Base-by-base conservation (phyloP, 192 early-diverging fungal species). In the Helicostylum pulchrum region DNA sequence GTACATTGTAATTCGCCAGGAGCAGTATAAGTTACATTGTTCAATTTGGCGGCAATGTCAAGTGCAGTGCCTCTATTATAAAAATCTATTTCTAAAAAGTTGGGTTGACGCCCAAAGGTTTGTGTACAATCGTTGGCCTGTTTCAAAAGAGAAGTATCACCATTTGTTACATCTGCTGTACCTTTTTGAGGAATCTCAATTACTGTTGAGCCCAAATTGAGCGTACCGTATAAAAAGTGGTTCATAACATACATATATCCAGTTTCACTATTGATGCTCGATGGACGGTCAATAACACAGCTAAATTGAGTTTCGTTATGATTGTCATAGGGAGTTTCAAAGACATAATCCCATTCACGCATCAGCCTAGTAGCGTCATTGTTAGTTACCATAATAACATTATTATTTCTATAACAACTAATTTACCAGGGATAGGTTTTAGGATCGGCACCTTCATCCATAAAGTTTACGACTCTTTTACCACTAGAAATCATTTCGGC, bases 41-140 rank as follows among this genome's bases (percentile, higher is more conserved):
- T 69, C 17, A 69, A 21, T 26, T 54, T n/a, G 53, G 67, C 67
- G 21, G 61, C 67, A 48, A 69, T 63, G 7, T 48, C 20, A 14
- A 69, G 45, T 19, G 67, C 62, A 32, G 50, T 58, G 14, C 88
- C 88, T 21, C 78, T 56, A 23, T 92, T 84, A 65, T 87, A 92
- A 77, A 86, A 92, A 67, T 92, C 90, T 5, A 92, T 83, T 0
- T 85, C 79, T 7, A 92, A 66, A 75, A 83, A 92, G 68, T 80
- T 92, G 23, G 90, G 85, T 62, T 79, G 76, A 39, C 74, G 71
- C 31, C 64, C 68, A 53, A 81, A 83, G 1, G 73, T 78, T 2
- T 49, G 10, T 32, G 49, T 60, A 50, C 90, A 92, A 17, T 72
- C 55, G 36, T 83, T 77, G 45, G 80, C 78, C 61, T 92, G 87